Evolutionary conservation across 2,329 filamentous ascomycete species (phyloP).

Genomic region (Tolypocladium tundrense): DNA sequence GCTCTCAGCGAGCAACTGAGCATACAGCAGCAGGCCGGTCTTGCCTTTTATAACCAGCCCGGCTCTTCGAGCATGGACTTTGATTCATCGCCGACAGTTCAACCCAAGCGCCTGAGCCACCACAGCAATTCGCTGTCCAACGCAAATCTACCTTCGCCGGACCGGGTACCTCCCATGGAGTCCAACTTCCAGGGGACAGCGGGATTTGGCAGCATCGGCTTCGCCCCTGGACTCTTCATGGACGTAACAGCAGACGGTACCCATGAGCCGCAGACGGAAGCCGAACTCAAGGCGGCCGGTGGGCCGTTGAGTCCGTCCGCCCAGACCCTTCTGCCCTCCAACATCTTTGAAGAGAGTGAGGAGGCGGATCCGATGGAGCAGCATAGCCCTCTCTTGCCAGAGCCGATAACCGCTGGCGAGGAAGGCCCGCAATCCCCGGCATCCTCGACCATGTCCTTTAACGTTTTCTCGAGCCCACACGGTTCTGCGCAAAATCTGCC

Average conservation of each 20-base stretch:
- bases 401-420: conserved; percentile 17
- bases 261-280: conserved; percentile 42
- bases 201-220: conserved; percentile 43
- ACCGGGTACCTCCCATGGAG: conserved; percentile 25
- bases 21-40: conserved; percentile 27
- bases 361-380: conserved; percentile 43
- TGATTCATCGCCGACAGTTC: conserved; percentile 28
- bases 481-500: conserved; percentile 48
- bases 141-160: conserved; percentile 28
- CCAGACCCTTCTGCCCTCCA: conserved; percentile 60
- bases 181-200: conserved; percentile 38
- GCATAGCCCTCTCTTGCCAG: conserved; percentile 21
- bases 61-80: conserved; percentile 37
- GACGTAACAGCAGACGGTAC: conserved; percentile 30
- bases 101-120: conserved; percentile 37
- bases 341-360: conserved; percentile 51
- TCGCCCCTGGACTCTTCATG: conserved; percentile 43
- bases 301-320: conserved; percentile 72
- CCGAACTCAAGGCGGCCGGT: conserved; percentile 50
- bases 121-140: conserved; percentile 37
- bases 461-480: conserved; percentile 51
- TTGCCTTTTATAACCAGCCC: conserved; percentile 34
- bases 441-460: conserved; percentile 47
- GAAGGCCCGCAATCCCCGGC: conserved; percentile 49
- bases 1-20: conserved; percentile 37